Conservation (phyloP, 2,329 filamentous ascomycete genomes). For the Botrytis porri region DNA sequence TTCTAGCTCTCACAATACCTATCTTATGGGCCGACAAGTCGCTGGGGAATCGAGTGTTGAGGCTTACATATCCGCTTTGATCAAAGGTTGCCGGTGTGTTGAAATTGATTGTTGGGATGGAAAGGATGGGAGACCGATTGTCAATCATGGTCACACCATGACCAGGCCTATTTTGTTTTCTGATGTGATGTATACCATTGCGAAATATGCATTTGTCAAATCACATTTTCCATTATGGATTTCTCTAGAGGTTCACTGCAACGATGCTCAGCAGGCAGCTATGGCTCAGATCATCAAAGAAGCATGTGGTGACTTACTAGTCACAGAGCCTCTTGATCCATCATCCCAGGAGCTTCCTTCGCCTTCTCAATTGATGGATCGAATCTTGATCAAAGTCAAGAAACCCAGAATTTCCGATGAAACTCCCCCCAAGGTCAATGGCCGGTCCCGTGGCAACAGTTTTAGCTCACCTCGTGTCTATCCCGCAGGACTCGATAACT, state of each 20-base stretch:
- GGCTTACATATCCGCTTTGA: constrained; percentile 85
- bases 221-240: constrained; percentile 90
- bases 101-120: constrained; percentile 99
- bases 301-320: constrained; percentile 75
- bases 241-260: constrained; percentile 94
- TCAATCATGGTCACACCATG: constrained; percentile 86
- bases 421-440: constrained; percentile 44
- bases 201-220: constrained; percentile 87
- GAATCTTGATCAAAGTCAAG: constrained; percentile 93
- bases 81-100: constrained; percentile 87
- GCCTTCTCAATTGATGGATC: constrained; percentile 78
- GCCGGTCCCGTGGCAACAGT: constrained; percentile 62
- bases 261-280: constrained; percentile 71
- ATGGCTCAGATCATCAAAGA: constrained; percentile 91
- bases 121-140: constrained; percentile 72
- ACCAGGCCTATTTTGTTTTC: constrained; percentile 86
- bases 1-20: constrained; percentile 98
- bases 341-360: constrained; percentile 71
- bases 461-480: constrained; percentile 74
- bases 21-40: constrained; percentile 87
- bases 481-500: constrained; percentile 58
- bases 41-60: constrained; percentile 89
- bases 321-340: constrained; percentile 71
- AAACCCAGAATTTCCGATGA: constrained; percentile 52
- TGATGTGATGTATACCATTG: constrained; percentile 89